A percentile compares a stretch with the other conserved stretches of the same genome.
phyloP scores from a whole-genome alignment of 169 alveolate species.

The Cryptosporidium ubiquitum region DNA sequence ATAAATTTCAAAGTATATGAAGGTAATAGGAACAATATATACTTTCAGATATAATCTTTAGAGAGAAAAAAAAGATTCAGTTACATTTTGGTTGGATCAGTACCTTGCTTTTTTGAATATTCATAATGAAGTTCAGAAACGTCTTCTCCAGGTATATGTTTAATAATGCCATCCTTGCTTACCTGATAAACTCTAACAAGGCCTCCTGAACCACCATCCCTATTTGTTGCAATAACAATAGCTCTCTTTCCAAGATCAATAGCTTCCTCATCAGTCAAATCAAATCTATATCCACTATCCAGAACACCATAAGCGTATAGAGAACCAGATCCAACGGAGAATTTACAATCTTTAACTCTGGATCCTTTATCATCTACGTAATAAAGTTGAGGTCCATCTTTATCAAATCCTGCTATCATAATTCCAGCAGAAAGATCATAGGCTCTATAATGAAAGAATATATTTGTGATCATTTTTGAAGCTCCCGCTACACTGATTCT shows the following conservation, averaged over 20 bases:
- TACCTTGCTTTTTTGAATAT: slow-evolving; percentile 85
- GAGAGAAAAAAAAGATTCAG: too few relatives aligned
- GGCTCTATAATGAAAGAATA: slow-evolving; percentile 94
- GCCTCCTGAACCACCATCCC: slow-evolving; percentile 99
- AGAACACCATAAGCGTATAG: slow-evolving; percentile 98
- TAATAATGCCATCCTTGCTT: slow-evolving; percentile 93
- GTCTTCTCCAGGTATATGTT: slow-evolving; percentile 91
- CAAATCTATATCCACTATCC: slow-evolving; percentile 92
- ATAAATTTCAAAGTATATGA: too few relatives aligned
- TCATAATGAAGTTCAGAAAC: slow-evolving; percentile 89
- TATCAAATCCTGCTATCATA: slow-evolving; percentile 90
- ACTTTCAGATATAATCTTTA: not conserved
- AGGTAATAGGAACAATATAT: too few relatives aligned
- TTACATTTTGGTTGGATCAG: slow-evolving; percentile 44
- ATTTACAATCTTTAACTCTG: slow-evolving; percentile 89
- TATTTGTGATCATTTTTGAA: slow-evolving; percentile 94
- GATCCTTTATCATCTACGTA: slow-evolving; percentile 95
- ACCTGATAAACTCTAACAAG: slow-evolving; percentile 96
- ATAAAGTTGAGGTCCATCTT: slow-evolving; percentile 91
- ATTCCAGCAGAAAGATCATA: slow-evolving; percentile 98
- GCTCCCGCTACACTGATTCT: slow-evolving; percentile 98
- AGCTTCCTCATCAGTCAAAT: slow-evolving; percentile 95
- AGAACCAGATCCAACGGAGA: slow-evolving; percentile 98
- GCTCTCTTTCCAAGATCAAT: slow-evolving; percentile 97
- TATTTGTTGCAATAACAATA: slow-evolving; percentile 97